A percentile compares a stretch with the other conserved stretches of the same genome.
These are phyloP conservation scores for Phytopythium sindhum DNA, from an alignment of 352 stramenopile genomes.

Conservation along the genomic window DNA sequence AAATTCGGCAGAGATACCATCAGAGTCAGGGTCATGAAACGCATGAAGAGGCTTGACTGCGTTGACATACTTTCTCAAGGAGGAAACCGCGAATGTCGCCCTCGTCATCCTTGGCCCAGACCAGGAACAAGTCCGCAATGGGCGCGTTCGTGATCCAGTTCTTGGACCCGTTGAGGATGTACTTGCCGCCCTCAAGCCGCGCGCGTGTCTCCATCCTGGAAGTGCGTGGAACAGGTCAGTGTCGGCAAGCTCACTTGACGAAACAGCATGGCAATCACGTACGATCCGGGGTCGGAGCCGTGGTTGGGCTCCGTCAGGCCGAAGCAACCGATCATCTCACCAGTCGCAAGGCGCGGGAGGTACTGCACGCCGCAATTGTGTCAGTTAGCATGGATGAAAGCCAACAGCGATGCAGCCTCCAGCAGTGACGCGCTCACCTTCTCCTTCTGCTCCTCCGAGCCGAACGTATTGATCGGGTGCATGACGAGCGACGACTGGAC, in stretches of 20 bases:
- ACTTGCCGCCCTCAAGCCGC: slow-evolving; percentile 85
- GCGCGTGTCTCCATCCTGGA: slow-evolving; percentile 94
- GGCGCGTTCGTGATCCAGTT: slow-evolving; percentile 98
- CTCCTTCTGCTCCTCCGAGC: slow-evolving; percentile 94
- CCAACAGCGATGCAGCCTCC: neutral
- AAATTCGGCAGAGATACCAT: neutral
- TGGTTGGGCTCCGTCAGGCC: slow-evolving; percentile 98
- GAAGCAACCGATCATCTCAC: slow-evolving; percentile 98
- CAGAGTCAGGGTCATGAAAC: neutral
- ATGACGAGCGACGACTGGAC: slow-evolving; percentile 98
- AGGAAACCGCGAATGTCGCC: slow-evolving; percentile 95
- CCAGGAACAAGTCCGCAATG: slow-evolving; percentile 96
- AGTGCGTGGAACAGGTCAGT: neutral
- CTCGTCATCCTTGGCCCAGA: slow-evolving; percentile 96
- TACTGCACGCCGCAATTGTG: slow-evolving; percentile 52
- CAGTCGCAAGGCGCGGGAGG: slow-evolving; percentile 91
- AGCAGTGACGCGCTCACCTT: slow-evolving; percentile 46
- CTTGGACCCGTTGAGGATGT: slow-evolving; percentile 95
- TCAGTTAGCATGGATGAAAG: slow-evolving; percentile 1
- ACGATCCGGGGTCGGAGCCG: slow-evolving; percentile 93
- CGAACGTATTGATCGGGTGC: slow-evolving; percentile 98
- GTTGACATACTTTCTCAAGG: slow-evolving; percentile 79
- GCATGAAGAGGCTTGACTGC: too few species aligned
- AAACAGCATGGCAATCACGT: slow-evolving; percentile 8
- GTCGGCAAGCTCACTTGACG: neutral